These are phyloP conservation scores for Cryptomeria japonica DNA, from an alignment of 75 land plant genomes.

Conservation along the genomic window DNA sequence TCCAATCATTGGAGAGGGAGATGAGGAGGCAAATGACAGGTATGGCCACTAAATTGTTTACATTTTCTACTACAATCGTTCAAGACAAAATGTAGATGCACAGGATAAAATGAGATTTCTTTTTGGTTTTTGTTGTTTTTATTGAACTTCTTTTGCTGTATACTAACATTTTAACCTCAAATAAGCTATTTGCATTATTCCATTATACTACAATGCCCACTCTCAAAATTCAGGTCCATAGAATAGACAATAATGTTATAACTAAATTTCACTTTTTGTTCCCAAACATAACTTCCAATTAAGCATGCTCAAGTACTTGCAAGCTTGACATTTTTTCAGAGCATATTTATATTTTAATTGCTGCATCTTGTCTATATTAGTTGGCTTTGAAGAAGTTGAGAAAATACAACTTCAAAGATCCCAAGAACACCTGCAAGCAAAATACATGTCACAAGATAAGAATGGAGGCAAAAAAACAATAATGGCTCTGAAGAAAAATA, in stretches of 20 bases:
- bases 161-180: background rate
- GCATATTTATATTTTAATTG: background rate
- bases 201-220: background rate
- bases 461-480: too few species aligned
- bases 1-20: slow-evolving; percentile 96
- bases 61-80: background rate
- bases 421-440: too few species aligned
- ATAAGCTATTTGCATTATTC: background rate
- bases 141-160: too few species aligned
- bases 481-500: too few species aligned
- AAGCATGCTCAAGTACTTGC: background rate
- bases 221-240: background rate
- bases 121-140: too few species aligned
- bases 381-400: background rate
- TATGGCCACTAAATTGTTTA: slow-evolving; percentile 10
- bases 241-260: background rate
- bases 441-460: too few species aligned
- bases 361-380: background rate
- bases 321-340: background rate
- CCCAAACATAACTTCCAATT: background rate
- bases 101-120: too few species aligned
- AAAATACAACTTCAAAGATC: too few species aligned
- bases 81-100: background rate
- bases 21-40: slow-evolving; percentile 98
- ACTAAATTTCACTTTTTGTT: background rate